Evolutionary conservation across 1,284 basidiomycete genomes (phyloP), one percentile per base, ranked within the genome.

Genomic region (Marasmius fiardii): DNA sequence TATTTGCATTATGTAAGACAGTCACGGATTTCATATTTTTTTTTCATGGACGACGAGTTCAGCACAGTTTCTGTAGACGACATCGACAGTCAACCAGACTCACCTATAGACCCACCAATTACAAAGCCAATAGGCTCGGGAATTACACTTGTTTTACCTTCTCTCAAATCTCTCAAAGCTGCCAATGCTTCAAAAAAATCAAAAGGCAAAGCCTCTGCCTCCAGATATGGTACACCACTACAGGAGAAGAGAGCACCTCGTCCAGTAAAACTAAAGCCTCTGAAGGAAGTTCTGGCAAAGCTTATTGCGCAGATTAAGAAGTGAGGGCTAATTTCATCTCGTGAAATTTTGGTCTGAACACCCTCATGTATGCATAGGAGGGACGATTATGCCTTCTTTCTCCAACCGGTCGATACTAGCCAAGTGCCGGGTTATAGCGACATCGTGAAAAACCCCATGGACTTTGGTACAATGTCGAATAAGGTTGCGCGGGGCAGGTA

Each of bases 351-450:
- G 14, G 5, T 34, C 37, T 26, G 54, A 1, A 52, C 16, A 20
- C n/a, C 21, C 10, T 31, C 10, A 10, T 4, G 28, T 31, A 34
- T 20, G n/a, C 21, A 21, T 59, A 91, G 90, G 72, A 92, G 90
- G 67, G 91, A 93, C 66, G 86, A 89, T 67, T 93, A 93, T 77
- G 88, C 86, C 4, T 92, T 93, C 70, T 93, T 93, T 66, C 71
- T 91, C 53, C 68, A 73, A 43, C 90, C 91, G 0, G 91, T 93
- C 11, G 78, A 92, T 67, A 67, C 71, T 8, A 69, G 74, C 0
- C 77, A 83, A 61, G 85, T 92, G 0, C 81, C 85, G 1, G 86
- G 86, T 2, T 93, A 93, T 63, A 60, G 73, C 2, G 86, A 90
- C 64, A 67, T 83, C 31, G 79, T 93, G 51, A 83, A 84, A 63